Evolutionary conservation across 371 early-diverging fungal genomes (phyloP).

Genomic region (Syncephalastrum racemosum): DNA sequence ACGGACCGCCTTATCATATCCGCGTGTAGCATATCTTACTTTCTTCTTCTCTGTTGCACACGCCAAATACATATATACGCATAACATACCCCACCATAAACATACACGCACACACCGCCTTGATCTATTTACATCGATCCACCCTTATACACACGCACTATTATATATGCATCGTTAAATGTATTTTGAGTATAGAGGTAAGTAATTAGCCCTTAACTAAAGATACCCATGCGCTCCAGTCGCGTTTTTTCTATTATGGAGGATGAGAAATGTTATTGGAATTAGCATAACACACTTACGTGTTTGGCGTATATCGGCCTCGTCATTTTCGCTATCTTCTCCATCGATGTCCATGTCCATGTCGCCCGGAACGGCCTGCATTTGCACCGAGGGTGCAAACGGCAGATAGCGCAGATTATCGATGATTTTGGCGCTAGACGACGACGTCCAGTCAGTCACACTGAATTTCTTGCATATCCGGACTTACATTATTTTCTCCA

Average conservation of each 20-base stretch:
- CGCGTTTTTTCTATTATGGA: constrained; percentile 4
- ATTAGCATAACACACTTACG: constrained; percentile 22
- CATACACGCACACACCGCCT: no score
- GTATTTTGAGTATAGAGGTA: no score
- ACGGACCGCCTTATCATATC: no score
- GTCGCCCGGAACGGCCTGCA: constrained; percentile 67
- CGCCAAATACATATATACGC: no score
- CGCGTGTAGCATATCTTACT: no score
- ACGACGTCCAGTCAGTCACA: not conserved
- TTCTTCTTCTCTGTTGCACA: no score
- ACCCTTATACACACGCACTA: no score
- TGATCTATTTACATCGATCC: no score
- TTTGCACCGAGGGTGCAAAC: constrained; percentile 95
- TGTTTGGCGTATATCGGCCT: constrained; percentile 41
- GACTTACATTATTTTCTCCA: constrained; percentile 81
- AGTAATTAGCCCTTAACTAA: not conserved
- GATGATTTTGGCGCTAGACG: constrained; percentile 65
- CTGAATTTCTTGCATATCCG: no score
- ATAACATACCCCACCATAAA: no score
- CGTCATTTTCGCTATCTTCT: constrained; percentile 51
- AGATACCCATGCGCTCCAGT: constrained; percentile 18
- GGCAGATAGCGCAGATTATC: constrained; percentile 89
- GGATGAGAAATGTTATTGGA: not conserved
- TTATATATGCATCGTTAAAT: no score
- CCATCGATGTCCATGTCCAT: constrained; percentile 46